These are phyloP conservation scores for Russula griseocarnosa DNA, from an alignment of 768 basidiomycete genomes.

Conservation along the genomic window DNA sequence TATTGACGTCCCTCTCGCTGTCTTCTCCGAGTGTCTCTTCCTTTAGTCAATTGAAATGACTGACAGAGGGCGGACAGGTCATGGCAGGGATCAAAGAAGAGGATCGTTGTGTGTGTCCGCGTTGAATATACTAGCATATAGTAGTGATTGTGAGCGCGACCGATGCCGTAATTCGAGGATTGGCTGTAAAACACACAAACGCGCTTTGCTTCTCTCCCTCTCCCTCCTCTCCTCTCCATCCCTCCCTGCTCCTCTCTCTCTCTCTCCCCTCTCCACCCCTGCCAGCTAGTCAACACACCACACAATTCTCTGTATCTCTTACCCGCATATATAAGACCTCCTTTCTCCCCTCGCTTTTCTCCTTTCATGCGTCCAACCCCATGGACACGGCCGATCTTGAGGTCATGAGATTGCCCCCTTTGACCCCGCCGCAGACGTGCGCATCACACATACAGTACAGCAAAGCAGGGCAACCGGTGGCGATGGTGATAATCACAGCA, in stretches of 20 bases:
- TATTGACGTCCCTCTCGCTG: not conserved
- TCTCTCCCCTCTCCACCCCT: too few relatives aligned
- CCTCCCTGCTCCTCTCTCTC: too few relatives aligned
- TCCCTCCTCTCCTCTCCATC: too few relatives aligned
- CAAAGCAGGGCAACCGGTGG: slow-evolving; percentile 34
- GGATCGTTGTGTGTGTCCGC: slow-evolving; percentile 45
- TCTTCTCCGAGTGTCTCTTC: not conserved
- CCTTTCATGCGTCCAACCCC: slow-evolving; percentile 21
- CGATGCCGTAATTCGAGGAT: slow-evolving; percentile 18
- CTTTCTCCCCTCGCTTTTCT: not conserved
- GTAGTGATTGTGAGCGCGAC: not conserved
- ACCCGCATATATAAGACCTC: not conserved
- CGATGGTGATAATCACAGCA: slow-evolving; percentile 35
- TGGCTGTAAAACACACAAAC: not conserved
- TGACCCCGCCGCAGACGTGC: slow-evolving; percentile 26
- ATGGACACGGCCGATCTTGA: slow-evolving; percentile 26
- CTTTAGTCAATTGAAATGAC: not conserved
- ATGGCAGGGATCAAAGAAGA: slow-evolving; percentile 49
- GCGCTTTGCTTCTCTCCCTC: not conserved
- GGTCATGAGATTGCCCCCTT: slow-evolving; percentile 26
- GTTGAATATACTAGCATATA: slow-evolving; percentile 18
- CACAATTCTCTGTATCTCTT: too few relatives aligned
- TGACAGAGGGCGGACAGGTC: slow-evolving; percentile 36
- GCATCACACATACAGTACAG: slow-evolving; percentile 31
- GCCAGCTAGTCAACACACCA: too few relatives aligned